Base-by-base conservation (phyloP, 208 protist species). In the Wallacemonas sp. region DNA sequence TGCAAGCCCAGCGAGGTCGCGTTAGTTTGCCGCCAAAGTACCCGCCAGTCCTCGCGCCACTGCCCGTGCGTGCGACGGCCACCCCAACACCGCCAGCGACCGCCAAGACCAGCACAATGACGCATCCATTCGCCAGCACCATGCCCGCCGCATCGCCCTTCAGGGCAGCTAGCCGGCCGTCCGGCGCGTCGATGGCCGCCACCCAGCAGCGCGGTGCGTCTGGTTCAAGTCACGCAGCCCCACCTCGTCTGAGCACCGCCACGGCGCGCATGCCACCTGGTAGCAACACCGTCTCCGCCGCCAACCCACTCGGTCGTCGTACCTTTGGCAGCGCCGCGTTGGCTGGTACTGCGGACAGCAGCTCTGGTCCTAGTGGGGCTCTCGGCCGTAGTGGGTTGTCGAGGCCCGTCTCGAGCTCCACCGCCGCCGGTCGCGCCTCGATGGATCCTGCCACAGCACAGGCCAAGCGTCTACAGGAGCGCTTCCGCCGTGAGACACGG, bases 271-370 rank as follows among this genome's bases (percentile, higher is more conserved):
- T 27, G 61, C 26, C 56, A 11, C 15, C 33, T n/a, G n/a, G n/a
- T n/a, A n/a, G n/a, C n/a, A n/a, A n/a, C 49, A 42, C 47, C 58
- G 21, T 21, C 38, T 2, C 33, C 42, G 1, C 22, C 30, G 15
- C 4, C 59, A 86, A 84, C 53, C 74, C 70, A 24, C 71, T 86
- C 56, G 77, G 79, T 15, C 81, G 79, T 5, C 79, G 72, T 67
- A 62, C 33, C 19, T 81, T 84, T 62, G 72, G 74, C 41, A 78
- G 70, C 54, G 53, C 27, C 24, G 41, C 45, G 2, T 21, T 21
- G 44, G 58, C 31, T 46, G 38, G 34, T 31, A 26, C 53, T 34
- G 53, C 27, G 2, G 28, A 54, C 26, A 3, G 41, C 31, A n/a
- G 46, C 28, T 27, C 61, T 51, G 38, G 15, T 47, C 46, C 39